These are phyloP conservation scores for Blastobotrys proliferans DNA, from an alignment of 1,139 yeast species.

Conservation along the genomic window DNA sequence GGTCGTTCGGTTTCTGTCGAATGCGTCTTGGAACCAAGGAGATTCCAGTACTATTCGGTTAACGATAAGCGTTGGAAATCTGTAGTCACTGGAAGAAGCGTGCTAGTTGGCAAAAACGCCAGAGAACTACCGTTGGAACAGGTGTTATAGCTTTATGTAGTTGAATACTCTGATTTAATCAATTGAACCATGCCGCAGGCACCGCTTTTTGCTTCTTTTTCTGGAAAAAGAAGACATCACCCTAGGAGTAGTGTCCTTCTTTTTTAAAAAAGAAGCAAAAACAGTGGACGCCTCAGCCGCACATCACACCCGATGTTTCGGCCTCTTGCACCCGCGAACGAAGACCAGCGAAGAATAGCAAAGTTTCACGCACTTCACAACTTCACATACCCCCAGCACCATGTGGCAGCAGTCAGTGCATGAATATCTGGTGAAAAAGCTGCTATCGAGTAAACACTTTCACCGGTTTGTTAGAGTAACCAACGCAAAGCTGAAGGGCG, in stretches of 20 bases:
- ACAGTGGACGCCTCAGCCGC: no score
- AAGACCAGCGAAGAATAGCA: no score
- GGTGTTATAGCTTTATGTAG: no score
- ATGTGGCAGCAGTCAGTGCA: conserved; percentile 29
- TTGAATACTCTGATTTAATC: no score
- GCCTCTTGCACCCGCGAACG: no score
- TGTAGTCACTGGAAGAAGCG: background rate
- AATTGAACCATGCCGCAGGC: no score
- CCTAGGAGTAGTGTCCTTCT: no score
- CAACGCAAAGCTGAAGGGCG: conserved; percentile 50
- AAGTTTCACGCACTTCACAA: no score
- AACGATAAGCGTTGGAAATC: background rate
- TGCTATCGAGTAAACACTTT: conserved; percentile 60
- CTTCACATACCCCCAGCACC: background rate
- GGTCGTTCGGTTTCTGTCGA: conserved; percentile 40
- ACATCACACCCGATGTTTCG: no score
- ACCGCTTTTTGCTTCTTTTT: no score
- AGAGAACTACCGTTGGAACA: background rate
- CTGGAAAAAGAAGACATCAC: no score
- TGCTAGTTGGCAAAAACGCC: background rate
- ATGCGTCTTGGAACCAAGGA: conserved; percentile 38
- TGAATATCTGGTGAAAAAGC: conserved; percentile 30
- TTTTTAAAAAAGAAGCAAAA: no score
- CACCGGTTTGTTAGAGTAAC: conserved; percentile 65
- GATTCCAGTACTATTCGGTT: background rate